Conservation (phyloP, 192 early-diverging fungal genomes). For the Podila horticola region DNA sequence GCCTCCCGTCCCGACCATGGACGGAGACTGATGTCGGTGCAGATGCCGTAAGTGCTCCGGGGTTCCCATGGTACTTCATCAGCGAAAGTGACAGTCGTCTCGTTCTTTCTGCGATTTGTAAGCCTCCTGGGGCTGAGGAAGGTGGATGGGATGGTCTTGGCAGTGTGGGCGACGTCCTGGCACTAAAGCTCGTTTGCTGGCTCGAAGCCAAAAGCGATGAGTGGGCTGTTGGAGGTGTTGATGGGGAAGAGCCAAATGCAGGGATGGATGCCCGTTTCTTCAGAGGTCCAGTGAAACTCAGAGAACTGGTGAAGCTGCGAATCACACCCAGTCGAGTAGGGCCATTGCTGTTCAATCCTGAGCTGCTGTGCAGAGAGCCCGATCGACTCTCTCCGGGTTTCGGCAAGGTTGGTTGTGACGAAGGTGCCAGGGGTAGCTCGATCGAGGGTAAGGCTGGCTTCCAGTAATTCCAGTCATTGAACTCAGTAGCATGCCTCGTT, state of each 20-base stretch:
- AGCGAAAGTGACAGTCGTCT: constrained; percentile 33
- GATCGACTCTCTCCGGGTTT: constrained; percentile 32
- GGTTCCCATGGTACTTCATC: constrained; percentile 18
- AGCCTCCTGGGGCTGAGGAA: constrained; percentile 23
- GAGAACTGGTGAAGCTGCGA: constrained; percentile 41
- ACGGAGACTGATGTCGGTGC: not conserved
- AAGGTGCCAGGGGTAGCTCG: constrained; percentile 55
- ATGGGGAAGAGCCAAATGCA: constrained; percentile 16
- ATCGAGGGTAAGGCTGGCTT: constrained; percentile 61
- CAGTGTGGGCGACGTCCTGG: not conserved
- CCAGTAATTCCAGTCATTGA: constrained; percentile 91
- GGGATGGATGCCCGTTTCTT: constrained; percentile 35
- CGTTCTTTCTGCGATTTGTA: constrained; percentile 33
- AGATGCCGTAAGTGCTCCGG: not conserved
- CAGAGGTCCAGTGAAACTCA: constrained; percentile 19
- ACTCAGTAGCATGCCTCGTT: constrained; percentile 70
- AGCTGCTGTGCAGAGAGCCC: not conserved
- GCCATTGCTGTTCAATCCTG: not conserved
- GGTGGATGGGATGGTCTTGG: not conserved
- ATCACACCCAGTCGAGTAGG: constrained; percentile 46
- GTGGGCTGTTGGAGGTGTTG: not conserved
- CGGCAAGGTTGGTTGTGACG: constrained; percentile 49
- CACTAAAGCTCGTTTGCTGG: not conserved
- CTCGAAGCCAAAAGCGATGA: not conserved
- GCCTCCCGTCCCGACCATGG: not conserved